Conservation (phyloP, 345 rosid species). For the Populus simonii region DNA sequence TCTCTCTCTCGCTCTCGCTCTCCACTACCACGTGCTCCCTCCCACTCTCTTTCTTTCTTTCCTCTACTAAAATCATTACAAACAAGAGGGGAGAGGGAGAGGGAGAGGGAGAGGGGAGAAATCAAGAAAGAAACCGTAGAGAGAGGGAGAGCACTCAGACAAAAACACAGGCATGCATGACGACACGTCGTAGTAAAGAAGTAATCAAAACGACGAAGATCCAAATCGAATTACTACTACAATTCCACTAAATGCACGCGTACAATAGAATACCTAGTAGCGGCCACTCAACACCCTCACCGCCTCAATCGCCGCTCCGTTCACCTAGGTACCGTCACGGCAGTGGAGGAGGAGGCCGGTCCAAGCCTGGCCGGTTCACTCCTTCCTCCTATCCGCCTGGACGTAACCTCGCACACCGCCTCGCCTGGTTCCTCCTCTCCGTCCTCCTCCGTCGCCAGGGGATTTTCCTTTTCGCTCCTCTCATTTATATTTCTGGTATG, state of each 20-base stretch:
- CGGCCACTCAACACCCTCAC: constrained; percentile 96
- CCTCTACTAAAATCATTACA: not conserved
- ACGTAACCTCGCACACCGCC: constrained; percentile 63
- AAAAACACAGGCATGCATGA: not conserved
- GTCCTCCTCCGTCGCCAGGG: constrained; percentile 93
- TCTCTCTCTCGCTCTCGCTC: not conserved
- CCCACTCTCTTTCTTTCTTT: not conserved
- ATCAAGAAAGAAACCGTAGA: not conserved
- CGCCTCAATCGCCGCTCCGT: constrained; percentile 88
- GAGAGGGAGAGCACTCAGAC: not conserved
- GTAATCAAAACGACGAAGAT: not conserved
- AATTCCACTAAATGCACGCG: constrained; percentile 65
- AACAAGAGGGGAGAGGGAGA: not conserved
- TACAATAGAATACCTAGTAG: constrained; percentile 74
- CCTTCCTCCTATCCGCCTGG: constrained; percentile 29
- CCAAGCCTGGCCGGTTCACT: constrained; percentile 54
- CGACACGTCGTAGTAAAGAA: not conserved
- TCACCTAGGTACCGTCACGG: constrained; percentile 80
- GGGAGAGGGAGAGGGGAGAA: not conserved
- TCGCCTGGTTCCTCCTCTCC: constrained; percentile 79
- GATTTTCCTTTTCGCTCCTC: constrained; percentile 85
- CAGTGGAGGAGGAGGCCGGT: constrained; percentile 29
- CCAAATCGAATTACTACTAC: not conserved
- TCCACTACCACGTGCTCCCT: constrained; percentile 8
- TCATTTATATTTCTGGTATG: constrained; percentile 91